Evolutionary conservation across 495 filamentous ascomycete species (phyloP).

Genomic region (Thermothielavioides terrestris): DNA sequence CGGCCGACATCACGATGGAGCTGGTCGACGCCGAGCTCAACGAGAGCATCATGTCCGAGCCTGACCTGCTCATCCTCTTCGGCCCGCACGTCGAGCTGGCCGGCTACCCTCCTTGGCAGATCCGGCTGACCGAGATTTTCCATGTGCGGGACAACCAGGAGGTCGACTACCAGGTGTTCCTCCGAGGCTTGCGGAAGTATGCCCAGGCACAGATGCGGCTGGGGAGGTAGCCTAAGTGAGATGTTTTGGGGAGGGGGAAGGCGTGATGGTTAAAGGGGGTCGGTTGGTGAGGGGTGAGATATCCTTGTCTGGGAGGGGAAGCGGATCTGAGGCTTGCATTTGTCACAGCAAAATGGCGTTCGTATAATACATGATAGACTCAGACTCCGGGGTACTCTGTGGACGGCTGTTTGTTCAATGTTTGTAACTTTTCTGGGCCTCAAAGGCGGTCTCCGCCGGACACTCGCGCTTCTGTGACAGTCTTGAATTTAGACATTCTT

Average conservation of each 20-base stretch:
- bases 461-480: too few species aligned
- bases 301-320: too few species aligned
- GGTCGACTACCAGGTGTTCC: constrained; percentile 90
- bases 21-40: constrained; percentile 82
- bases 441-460: too few species aligned
- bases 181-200: constrained; percentile 72
- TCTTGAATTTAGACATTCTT: too few species aligned
- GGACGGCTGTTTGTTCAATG: too few species aligned
- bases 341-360: too few species aligned
- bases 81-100: constrained; percentile 69
- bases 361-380: too few species aligned
- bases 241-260: neutral
- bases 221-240: constrained; percentile 51
- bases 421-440: too few species aligned
- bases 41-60: constrained; percentile 65
- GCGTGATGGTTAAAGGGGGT: neutral
- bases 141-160: constrained; percentile 60
- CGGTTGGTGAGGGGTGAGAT: neutral
- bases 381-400: too few species aligned
- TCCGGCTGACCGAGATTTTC: constrained; percentile 90
- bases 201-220: constrained; percentile 83
- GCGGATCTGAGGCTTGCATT: too few species aligned
- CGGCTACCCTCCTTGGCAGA: constrained; percentile 95
- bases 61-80: constrained; percentile 83
- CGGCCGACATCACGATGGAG: constrained; percentile 71